These are phyloP conservation scores for Brasilioporus rufonigricans DNA, from an alignment of 768 basidiomycete genomes.

Conservation along the genomic window DNA sequence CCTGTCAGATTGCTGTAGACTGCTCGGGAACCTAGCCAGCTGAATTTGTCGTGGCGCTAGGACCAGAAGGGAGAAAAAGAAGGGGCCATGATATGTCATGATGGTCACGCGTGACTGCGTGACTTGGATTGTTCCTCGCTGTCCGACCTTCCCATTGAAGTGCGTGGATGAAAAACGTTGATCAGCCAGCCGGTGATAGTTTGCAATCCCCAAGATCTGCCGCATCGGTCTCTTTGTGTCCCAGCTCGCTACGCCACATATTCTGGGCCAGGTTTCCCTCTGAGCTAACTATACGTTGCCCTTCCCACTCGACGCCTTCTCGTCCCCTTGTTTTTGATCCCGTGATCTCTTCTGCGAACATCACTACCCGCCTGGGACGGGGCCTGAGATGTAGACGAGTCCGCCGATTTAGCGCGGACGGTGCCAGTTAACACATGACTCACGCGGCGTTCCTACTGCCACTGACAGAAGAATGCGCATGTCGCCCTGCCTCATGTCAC, in stretches of 20 bases:
- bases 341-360: background rate
- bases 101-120: slow-evolving; percentile 19
- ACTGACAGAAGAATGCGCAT: background rate
- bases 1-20: background rate
- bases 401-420: slow-evolving; percentile 16
- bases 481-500: slow-evolving; percentile 21
- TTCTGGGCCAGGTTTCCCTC: background rate
- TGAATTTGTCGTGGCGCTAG: slow-evolving; percentile 4
- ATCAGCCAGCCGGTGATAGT: slow-evolving; percentile 10
- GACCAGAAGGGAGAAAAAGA: background rate
- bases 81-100: background rate
- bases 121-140: slow-evolving; percentile 11
- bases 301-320: no score
- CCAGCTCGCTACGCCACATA: background rate
- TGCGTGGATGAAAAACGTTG: slow-evolving; percentile 6
- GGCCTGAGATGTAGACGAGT: slow-evolving; percentile 7
- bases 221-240: background rate
- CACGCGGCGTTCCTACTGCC: slow-evolving; percentile 13
- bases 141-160: slow-evolving; percentile 11
- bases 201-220: slow-evolving; percentile 12
- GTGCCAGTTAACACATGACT: slow-evolving; percentile 13
- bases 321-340: background rate
- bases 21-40: slow-evolving; percentile 1
- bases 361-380: background rate
- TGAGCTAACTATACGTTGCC: no score